phyloP scores from a whole-genome alignment of 768 basidiomycete species.

The Lanmaoa pseudosensibilis region DNA sequence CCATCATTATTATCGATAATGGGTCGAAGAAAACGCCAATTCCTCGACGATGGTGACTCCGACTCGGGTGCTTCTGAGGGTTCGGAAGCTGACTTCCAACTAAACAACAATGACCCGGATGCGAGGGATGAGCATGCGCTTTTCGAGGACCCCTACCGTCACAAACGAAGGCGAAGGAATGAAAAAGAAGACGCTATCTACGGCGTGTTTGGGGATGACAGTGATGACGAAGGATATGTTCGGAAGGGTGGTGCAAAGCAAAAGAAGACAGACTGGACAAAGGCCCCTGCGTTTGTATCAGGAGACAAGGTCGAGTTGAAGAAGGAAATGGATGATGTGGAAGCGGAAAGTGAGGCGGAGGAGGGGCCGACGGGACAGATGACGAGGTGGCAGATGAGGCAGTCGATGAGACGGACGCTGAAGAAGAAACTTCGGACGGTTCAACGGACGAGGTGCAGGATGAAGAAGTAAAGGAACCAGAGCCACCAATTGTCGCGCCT shows the following conservation, averaged over 20 bases:
- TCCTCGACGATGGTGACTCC: conserved; percentile 71
- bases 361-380: conserved; percentile 37
- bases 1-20: conserved; percentile 37
- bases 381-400: conserved; percentile 34
- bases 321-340: conserved; percentile 43
- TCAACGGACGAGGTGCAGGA: conserved; percentile 37
- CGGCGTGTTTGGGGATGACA: conserved; percentile 72
- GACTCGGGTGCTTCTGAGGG: conserved; percentile 70
- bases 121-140: conserved; percentile 71
- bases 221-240: conserved; percentile 55
- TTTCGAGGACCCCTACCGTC: conserved; percentile 74
- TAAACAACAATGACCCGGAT: conserved; percentile 56
- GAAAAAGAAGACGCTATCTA: conserved; percentile 75
- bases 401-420: conserved; percentile 39
- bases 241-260: conserved; percentile 26
- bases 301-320: conserved; percentile 45
- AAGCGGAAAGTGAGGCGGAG: conserved; percentile 36
- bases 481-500: conserved; percentile 32
- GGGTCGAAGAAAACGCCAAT: conserved; percentile 73
- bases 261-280: conserved; percentile 66
- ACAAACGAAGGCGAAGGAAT: conserved; percentile 63
- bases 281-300: conserved; percentile 73
- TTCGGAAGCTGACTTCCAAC: conserved; percentile 52
- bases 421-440: conserved; percentile 34
- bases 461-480: conserved; percentile 35